A percentile compares a stretch with the other conserved stretches of the same genome.
phyloP scores from a whole-genome alignment of 2,329 filamentous ascomycete genomes.

The Alternaria incomplexa region DNA sequence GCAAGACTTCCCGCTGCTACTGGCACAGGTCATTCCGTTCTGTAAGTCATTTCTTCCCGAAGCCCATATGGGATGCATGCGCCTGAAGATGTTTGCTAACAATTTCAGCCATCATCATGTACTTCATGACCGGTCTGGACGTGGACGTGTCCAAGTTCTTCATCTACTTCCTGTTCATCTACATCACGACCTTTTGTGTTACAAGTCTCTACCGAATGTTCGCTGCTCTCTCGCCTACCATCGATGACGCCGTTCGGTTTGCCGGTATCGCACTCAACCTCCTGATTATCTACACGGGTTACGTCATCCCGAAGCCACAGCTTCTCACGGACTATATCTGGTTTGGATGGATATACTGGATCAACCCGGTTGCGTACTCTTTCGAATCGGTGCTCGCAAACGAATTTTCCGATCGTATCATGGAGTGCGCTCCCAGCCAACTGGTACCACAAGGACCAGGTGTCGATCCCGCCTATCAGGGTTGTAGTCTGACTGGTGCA shows the following conservation, averaged over 20 bases:
- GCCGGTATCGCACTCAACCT: conserved; percentile 67
- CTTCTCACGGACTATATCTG: conserved; percentile 66
- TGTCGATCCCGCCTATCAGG: conserved; percentile 62
- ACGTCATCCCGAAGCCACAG: conserved; percentile 70
- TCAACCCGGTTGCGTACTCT: conserved; percentile 62
- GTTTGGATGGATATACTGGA: conserved; percentile 61
- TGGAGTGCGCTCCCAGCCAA: conserved; percentile 65
- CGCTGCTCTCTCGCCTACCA: conserved; percentile 66
- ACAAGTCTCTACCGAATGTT: conserved; percentile 71
- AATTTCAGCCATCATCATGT: conserved; percentile 60
- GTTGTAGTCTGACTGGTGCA: conserved; percentile 68
- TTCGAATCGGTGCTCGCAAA: conserved; percentile 73
- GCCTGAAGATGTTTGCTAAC: conserved; percentile 10
- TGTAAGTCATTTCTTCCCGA: conserved; percentile 15
- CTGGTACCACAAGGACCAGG: conserved; percentile 65
- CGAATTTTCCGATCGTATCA: conserved; percentile 64
- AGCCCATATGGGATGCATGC: neutral
- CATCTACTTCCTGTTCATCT: conserved; percentile 69
- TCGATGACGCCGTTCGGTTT: conserved; percentile 71
- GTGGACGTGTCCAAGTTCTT: conserved; percentile 68
- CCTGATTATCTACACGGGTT: conserved; percentile 68
- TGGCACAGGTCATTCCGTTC: conserved; percentile 66
- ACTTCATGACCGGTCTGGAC: conserved; percentile 68
- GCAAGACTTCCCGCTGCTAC: conserved; percentile 66
- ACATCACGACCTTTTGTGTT: conserved; percentile 66